These are phyloP conservation scores for Paraconiothyrium brasiliense DNA, from an alignment of 2,329 filamentous ascomycete species.

Conservation along the genomic window DNA sequence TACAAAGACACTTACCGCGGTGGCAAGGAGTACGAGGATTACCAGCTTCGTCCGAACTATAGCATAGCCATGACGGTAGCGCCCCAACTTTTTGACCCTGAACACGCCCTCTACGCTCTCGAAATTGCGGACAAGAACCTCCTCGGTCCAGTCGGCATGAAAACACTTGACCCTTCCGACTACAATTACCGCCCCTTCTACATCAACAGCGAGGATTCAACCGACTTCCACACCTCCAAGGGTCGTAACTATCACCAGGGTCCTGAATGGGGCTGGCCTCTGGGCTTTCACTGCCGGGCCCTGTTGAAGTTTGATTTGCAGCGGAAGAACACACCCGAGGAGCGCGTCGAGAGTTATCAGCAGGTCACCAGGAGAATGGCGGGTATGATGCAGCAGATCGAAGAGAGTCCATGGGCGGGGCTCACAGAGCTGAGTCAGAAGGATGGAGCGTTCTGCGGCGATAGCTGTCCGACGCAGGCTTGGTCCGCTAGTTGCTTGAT, in stretches of 20 bases:
- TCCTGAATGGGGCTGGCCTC: conserved; percentile 98
- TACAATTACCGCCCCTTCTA: conserved; percentile 95
- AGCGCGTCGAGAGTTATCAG: conserved; percentile 88
- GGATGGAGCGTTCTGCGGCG: conserved; percentile 80
- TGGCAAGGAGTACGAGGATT: conserved; percentile 96
- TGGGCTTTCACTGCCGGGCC: conserved; percentile 92
- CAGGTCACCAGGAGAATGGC: conserved; percentile 85
- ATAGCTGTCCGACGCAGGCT: conserved; percentile 95
- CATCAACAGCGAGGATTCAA: conserved; percentile 91
- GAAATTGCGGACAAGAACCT: conserved; percentile 81
- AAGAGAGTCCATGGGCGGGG: conserved; percentile 85
- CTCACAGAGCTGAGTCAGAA: conserved; percentile 94
- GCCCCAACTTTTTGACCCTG: conserved; percentile 81
- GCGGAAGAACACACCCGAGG: conserved; percentile 72
- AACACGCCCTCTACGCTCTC: conserved; percentile 81
- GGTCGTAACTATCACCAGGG: conserved; percentile 98
- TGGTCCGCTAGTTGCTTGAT: conserved; percentile 96
- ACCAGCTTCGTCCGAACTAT: conserved; percentile 94
- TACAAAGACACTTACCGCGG: conserved; percentile 98
- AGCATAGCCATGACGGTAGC: conserved; percentile 95
- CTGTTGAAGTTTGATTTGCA: conserved; percentile 88
- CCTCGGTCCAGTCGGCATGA: conserved; percentile 91
- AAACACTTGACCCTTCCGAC: conserved; percentile 90
- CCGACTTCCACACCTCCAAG: conserved; percentile 90
- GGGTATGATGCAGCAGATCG: conserved; percentile 86